Conservation (phyloP, 2,329 filamentous ascomycete species). For the Nakataea oryzae region DNA sequence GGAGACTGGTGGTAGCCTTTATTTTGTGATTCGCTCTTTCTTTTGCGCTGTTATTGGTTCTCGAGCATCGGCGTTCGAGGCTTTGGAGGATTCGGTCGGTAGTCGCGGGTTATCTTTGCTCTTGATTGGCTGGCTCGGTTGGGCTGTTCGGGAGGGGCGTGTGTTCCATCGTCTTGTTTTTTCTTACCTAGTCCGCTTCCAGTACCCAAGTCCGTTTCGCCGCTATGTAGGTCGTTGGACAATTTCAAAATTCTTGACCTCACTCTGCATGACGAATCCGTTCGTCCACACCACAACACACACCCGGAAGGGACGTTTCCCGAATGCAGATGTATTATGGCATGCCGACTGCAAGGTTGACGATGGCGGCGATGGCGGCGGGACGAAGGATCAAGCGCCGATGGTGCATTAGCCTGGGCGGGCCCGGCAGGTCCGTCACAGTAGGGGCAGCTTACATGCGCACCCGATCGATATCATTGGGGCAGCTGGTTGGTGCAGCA, state of each 20-base stretch:
- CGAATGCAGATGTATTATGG: not conserved
- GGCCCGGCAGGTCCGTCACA: no score
- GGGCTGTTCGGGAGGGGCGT: not conserved
- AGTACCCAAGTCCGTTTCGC: not conserved
- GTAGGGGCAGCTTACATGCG: no score
- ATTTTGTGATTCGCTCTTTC: conserved; percentile 1
- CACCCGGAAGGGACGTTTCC: not conserved
- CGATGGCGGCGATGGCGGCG: not conserved
- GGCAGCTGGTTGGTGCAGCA: not conserved
- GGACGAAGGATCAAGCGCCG: not conserved
- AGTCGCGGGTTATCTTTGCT: not conserved
- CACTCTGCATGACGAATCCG: no score
- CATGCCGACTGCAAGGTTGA: not conserved
- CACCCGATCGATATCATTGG: not conserved
- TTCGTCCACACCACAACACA: not conserved
- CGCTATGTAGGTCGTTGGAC: not conserved
- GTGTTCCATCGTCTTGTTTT: not conserved
- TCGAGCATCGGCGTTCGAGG: not conserved
- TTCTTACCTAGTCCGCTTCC: not conserved
- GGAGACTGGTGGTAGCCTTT: conserved; percentile 72
- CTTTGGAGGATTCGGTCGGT: not conserved
- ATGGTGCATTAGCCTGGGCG: not conserved
- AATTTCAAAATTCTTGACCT: not conserved
- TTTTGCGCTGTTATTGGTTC: not conserved
- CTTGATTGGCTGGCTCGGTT: not conserved